Evolutionary conservation across 2,329 filamentous ascomycete genomes (phyloP), one percentile per base, ranked within the genome.

Genomic region (Clarireedia paspali): DNA sequence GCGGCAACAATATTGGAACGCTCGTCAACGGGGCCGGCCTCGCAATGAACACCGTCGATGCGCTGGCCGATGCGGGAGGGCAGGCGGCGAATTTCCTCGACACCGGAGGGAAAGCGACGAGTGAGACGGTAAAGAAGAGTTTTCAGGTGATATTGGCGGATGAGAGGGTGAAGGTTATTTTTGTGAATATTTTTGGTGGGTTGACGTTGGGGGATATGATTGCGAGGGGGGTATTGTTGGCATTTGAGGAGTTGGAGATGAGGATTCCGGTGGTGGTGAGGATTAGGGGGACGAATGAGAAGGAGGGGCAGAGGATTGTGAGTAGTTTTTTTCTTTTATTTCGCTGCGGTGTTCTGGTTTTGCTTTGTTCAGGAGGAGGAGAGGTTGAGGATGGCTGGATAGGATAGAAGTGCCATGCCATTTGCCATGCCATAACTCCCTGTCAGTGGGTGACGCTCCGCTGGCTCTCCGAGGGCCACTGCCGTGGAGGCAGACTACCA

Each of bases 41-140:
- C 1, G 90, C 90, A 0, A 94, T 96, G 88, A 94, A 94, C 68
- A 95, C 90, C 0, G 84, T 91, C 58, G 91, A 96, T 68, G 87
- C 88, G 0, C 80, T 96, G 1, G 76, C 80, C 2, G 73, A 82
- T 12, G 80, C 82, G 54, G 85, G 85, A 7, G 88, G 88, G 2
- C 72, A 76, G 36, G 85, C 85, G 24, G 83, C 89, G 10, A 96
- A 96, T 65, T 95, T 96, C 69, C 77, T 96, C 54, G 91, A 96
- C 69, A 95, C 89, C 0, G 91, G 91, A 27, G 91, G 91, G 38
- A 94, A 95, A 70, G 91, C 91, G 0, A 96, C 90, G 0, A 81
- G 82, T 30, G 83, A 87, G 61, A 95, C 90, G 0, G 89, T 96
- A 62, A 84, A 86, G 67, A 82, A 82, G 55, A 85, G 83, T 1